Evolutionary conservation across 2,329 filamentous ascomycete species (phyloP), one percentile per base, ranked within the genome.

Genomic region (Pseudofabraea citricarpa): DNA sequence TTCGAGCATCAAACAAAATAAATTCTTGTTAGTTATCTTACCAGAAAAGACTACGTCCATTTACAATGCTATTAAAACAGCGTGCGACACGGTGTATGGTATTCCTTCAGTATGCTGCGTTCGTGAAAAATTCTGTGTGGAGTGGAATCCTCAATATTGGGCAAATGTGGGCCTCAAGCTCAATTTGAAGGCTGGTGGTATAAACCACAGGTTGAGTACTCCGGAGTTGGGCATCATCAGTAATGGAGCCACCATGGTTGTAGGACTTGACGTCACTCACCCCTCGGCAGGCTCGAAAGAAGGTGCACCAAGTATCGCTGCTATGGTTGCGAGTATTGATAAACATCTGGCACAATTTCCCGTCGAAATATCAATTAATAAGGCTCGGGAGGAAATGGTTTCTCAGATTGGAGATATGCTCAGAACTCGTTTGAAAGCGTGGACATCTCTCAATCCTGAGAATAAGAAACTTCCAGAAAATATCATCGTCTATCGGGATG

Each of bases 201-300:
- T 71, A 12, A 90, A 90, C 56, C 87, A 93, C 59, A 63, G 64
- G 10, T 67, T 94, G 1, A 58, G 59, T 2, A 46, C 63, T 10
- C 56, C 69, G 0, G 72, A 79, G 12, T 64, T 82, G 4, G 71
- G 70, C 1, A 69, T 87, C 0, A 63, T 88, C 44, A 66, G 69
- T 31, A 71, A 81, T 23, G 75, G 75, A 2, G 80, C 79, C 47
- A 93, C 87, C 0, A 95, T 95, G 81, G 65, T 95, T 1, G 78
- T 91, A 6, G 88, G 90, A 0, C 84, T 90, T 52, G 90, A 95
- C 57, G 88, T 95, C 1, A 91, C 87, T 0, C 90, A 95, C 53
- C 88, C 88, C 0, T 89, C 87, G 18, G 75, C 77, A 0, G 75
- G 75, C 0, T 78, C 73, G 3, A 57, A 68, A 0, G 60, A 67